A percentile compares a stretch with the other conserved stretches of the same genome.
Conservation (phyloP, 768 basidiomycete species). For the Tricholoma terreum region DNA sequence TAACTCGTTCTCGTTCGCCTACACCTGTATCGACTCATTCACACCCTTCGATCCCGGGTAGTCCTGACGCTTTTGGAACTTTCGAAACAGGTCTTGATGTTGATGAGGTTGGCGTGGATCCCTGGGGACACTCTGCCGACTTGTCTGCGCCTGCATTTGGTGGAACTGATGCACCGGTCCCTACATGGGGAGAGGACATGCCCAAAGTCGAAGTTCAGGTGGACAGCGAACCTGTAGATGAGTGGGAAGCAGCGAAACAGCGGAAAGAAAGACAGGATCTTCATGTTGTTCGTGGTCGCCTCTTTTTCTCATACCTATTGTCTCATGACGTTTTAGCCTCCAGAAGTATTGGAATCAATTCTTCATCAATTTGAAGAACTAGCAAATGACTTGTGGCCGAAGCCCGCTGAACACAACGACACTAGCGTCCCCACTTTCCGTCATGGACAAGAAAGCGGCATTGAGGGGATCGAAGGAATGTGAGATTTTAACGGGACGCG, state of each 20-base stretch:
- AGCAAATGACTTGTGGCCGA: constrained; percentile 51
- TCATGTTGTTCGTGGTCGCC: constrained; percentile 54
- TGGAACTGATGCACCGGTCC: constrained; percentile 37
- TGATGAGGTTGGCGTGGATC: constrained; percentile 26
- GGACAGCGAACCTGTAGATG: constrained; percentile 37
- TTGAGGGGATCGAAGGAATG: constrained; percentile 57
- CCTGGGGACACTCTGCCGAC: constrained; percentile 33
- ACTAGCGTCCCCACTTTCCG: constrained; percentile 24
- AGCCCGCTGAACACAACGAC: constrained; percentile 2
- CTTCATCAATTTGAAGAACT: constrained; percentile 53
- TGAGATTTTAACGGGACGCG: constrained; percentile 36
- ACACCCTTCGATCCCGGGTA: constrained; percentile 27
- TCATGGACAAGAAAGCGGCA: constrained; percentile 36
- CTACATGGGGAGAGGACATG: constrained; percentile 37
- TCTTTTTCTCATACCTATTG: constrained; percentile 13
- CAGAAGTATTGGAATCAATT: constrained; percentile 59
- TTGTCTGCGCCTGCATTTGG: constrained; percentile 10
- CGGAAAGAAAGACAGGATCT: constrained; percentile 58
- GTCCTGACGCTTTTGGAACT: constrained; percentile 56
- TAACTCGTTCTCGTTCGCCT: constrained; percentile 8
- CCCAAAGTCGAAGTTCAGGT: constrained; percentile 12
- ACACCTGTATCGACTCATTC: constrained; percentile 9
- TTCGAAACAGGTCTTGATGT: constrained; percentile 50
- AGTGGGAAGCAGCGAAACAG: constrained; percentile 64
- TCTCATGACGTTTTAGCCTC: constrained; percentile 47